Evolutionary conservation across 75 land plant species (phyloP).

Genomic region (Azolla pinnata): DNA sequence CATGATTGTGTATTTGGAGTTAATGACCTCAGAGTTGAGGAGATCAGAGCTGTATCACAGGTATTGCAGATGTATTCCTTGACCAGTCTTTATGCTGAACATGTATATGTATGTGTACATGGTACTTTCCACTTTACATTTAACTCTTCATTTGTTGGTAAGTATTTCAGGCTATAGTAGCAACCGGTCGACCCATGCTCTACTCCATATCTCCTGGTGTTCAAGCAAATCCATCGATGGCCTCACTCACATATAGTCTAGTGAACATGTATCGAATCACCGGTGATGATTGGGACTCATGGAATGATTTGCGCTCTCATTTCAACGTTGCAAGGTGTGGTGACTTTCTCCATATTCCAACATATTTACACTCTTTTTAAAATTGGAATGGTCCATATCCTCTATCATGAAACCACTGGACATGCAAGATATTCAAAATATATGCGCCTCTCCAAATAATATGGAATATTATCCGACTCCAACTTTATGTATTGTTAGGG

Average conservation of each 20-base stretch:
- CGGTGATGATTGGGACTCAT: slow-evolving; percentile 45
- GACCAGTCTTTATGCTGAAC: too few relatives aligned
- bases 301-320: slow-evolving; percentile 29
- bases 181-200: slow-evolving; percentile 26
- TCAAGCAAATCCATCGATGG: slow-evolving; percentile 24
- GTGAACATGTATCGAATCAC: slow-evolving; percentile 44
- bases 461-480: too few relatives aligned
- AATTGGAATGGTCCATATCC: too few relatives aligned
- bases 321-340: slow-evolving; percentile 49
- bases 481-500: slow-evolving; percentile 40
- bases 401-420: too few relatives aligned
- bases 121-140: too few relatives aligned
- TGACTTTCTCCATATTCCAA: too few relatives aligned
- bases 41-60: slow-evolving; percentile 32
- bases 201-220: slow-evolving; percentile 49
- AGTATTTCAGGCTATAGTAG: slow-evolving; percentile 28
- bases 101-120: too few relatives aligned
- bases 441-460: too few relatives aligned
- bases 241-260: slow-evolving; percentile 4
- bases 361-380: too few relatives aligned
- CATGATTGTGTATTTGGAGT: slow-evolving; percentile 48
- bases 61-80: too few relatives aligned
- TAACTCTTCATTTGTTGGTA: too few relatives aligned
- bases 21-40: slow-evolving; percentile 24
- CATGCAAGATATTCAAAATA: too few relatives aligned